Conservation (phyloP, 2,329 filamentous ascomycete genomes). For the Scortechinia acanthostroma region DNA sequence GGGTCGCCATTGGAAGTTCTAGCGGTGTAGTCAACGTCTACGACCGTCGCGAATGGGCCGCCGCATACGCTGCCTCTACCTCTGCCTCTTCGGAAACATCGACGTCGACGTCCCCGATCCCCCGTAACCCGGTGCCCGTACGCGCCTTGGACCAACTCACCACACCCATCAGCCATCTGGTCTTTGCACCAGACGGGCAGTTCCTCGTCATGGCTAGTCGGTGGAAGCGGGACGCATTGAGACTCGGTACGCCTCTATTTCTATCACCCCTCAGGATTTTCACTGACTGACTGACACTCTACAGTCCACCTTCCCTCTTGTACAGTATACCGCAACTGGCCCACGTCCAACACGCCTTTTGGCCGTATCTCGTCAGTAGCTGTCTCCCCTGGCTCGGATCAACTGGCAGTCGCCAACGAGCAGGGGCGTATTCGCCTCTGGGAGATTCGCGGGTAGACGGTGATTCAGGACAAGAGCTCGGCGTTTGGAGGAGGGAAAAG, state of each 20-base stretch:
- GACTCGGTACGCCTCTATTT: slow-evolving; percentile 18
- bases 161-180: slow-evolving; percentile 72
- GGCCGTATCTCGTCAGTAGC: slow-evolving; percentile 74
- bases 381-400: slow-evolving; percentile 55
- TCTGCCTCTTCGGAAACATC: slow-evolving; percentile 17
- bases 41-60: slow-evolving; percentile 64
- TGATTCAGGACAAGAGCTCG: no score
- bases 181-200: slow-evolving; percentile 84
- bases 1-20: slow-evolving; percentile 80
- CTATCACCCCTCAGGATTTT: not conserved
- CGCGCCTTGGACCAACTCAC: slow-evolving; percentile 78
- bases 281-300: not conserved
- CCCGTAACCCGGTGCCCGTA: slow-evolving; percentile 63
- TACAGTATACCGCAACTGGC: slow-evolving; percentile 95
- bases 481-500: no score
- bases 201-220: slow-evolving; percentile 78
- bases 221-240: slow-evolving; percentile 81
- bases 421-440: slow-evolving; percentile 80
- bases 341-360: slow-evolving; percentile 80
- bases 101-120: slow-evolving; percentile 31
- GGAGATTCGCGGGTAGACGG: slow-evolving; percentile 76
- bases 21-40: slow-evolving; percentile 91
- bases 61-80: slow-evolving; percentile 3
- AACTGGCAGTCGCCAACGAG: slow-evolving; percentile 84
- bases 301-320: slow-evolving; percentile 85